Evolutionary conservation across 176 grass and related monocot genomes (phyloP).

Genomic region (Carex littledalei): DNA sequence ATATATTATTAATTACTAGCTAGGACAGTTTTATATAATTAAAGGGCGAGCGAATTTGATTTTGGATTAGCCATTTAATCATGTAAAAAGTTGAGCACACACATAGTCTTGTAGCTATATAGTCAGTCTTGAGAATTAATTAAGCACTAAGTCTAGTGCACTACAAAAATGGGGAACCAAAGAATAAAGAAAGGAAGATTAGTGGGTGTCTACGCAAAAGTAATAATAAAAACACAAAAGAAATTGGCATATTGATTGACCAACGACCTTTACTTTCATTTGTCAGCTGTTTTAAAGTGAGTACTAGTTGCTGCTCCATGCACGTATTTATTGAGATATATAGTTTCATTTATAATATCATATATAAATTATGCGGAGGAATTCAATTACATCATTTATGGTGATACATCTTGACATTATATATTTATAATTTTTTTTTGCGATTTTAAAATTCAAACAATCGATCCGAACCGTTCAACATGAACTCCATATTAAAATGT

Average conservation of each 20-base stretch:
- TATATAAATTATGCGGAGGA: not conserved
- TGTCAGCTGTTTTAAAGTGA: not conserved
- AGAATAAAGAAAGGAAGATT: not conserved
- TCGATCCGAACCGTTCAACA: too few species aligned
- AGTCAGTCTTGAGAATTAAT: not conserved
- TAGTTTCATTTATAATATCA: not conserved
- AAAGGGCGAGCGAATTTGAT: not conserved
- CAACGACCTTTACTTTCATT: not conserved
- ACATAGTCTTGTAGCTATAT: not conserved
- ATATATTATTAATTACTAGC: not conserved
- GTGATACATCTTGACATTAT: too few species aligned
- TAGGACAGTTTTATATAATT: not conserved
- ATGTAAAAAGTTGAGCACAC: not conserved
- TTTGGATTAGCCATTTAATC: not conserved
- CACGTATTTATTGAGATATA: not conserved
- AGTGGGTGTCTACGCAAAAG: conserved; percentile 11
- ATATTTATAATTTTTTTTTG: too few species aligned
- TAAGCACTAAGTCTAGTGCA: not conserved
- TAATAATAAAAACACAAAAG: not conserved
- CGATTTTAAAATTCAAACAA: too few species aligned
- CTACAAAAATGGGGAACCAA: not conserved
- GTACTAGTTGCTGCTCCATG: not conserved
- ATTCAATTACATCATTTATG: too few species aligned
- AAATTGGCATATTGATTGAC: not conserved
- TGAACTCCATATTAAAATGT: too few species aligned